Evolutionary conservation across 2,329 filamentous ascomycete species (phyloP).

Genomic region (Rugonectria rugulosa): DNA sequence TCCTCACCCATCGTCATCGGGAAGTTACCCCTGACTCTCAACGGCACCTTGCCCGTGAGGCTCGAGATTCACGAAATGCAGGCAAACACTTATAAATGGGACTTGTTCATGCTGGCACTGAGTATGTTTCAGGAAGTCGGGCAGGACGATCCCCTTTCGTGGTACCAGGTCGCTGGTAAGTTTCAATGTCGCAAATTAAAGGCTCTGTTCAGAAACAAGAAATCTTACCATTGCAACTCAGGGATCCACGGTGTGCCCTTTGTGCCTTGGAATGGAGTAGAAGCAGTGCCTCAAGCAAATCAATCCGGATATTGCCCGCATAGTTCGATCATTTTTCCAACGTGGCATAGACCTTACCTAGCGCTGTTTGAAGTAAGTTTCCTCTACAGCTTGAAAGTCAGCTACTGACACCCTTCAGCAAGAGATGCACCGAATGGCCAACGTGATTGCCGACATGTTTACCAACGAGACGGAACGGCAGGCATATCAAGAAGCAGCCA

Average conservation of each 20-base stretch:
- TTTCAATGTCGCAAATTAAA: slow-evolving; percentile 17
- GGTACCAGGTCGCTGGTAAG: slow-evolving; percentile 79
- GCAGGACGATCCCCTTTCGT: slow-evolving; percentile 71
- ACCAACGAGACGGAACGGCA: slow-evolving; percentile 53
- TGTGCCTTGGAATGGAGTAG: slow-evolving; percentile 60
- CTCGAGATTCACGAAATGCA: slow-evolving; percentile 74
- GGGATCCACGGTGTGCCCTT: slow-evolving; percentile 83
- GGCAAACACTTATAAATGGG: slow-evolving; percentile 72
- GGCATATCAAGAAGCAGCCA: slow-evolving; percentile 60
- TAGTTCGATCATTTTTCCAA: slow-evolving; percentile 75
- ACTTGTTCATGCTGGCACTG: slow-evolving; percentile 78
- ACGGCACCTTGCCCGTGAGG: slow-evolving; percentile 57
- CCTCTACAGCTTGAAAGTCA: fast-evolving
- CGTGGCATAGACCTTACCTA: slow-evolving; percentile 87
- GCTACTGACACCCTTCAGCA: slow-evolving; percentile 41
- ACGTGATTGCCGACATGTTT: slow-evolving; percentile 57
- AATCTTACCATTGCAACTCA: slow-evolving; percentile 42
- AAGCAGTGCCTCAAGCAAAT: slow-evolving; percentile 57
- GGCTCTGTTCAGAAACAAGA: background rate
- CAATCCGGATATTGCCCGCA: slow-evolving; percentile 79
- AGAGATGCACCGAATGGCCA: slow-evolving; percentile 47
- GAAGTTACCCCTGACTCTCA: slow-evolving; percentile 48
- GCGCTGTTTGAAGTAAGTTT: slow-evolving; percentile 61
- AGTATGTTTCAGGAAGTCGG: slow-evolving; percentile 74
- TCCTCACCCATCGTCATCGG: slow-evolving; percentile 51